Conservation (phyloP, 1,139 yeast genomes). For the Sugiyamaella sp. region DNA sequence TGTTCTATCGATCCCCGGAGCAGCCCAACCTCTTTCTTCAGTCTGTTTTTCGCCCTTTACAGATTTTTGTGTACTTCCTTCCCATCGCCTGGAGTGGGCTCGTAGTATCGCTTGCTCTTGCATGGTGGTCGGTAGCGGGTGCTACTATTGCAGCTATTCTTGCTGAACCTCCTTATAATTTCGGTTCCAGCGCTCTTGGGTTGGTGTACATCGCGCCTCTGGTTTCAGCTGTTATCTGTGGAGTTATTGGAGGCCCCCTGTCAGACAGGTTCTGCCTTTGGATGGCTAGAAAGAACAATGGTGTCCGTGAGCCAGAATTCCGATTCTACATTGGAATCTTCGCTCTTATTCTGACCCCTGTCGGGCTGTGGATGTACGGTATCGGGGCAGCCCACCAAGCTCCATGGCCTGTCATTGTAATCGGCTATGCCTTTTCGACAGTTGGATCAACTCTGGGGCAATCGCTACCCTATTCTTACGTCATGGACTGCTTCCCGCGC, state of each 20-base stretch:
- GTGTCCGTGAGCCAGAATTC: conserved; percentile 74
- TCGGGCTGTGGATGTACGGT: conserved; percentile 75
- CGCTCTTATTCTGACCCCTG: conserved; percentile 66
- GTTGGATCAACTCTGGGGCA: conserved; percentile 46
- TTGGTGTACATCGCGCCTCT: conserved; percentile 76
- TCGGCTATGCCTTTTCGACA: conserved; percentile 40
- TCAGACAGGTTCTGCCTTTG: conserved; percentile 65
- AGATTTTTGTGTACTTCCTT: conserved; percentile 48
- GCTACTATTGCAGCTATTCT: conserved; percentile 59
- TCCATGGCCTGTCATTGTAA: conserved; percentile 55
- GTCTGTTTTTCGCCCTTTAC: conserved; percentile 31
- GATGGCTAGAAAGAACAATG: conserved; percentile 69
- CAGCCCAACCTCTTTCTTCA: conserved; percentile 27
- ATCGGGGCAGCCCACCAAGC: conserved; percentile 65
- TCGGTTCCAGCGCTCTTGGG: conserved; percentile 69
- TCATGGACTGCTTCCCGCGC: conserved; percentile 55
- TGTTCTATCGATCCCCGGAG: conserved; percentile 23
- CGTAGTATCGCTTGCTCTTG: conserved; percentile 61
- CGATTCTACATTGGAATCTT: conserved; percentile 67
- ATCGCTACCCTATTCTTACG: conserved; percentile 55
- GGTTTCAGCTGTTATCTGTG: conserved; percentile 50
- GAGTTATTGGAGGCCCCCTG: conserved; percentile 69
- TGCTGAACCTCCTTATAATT: conserved; percentile 61
- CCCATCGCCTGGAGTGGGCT: conserved; percentile 65
- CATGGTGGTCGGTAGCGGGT: conserved; percentile 57